These are phyloP conservation scores for Yamadazyma conglobata DNA, from an alignment of 1,139 yeast genomes.

Conservation along the genomic window DNA sequence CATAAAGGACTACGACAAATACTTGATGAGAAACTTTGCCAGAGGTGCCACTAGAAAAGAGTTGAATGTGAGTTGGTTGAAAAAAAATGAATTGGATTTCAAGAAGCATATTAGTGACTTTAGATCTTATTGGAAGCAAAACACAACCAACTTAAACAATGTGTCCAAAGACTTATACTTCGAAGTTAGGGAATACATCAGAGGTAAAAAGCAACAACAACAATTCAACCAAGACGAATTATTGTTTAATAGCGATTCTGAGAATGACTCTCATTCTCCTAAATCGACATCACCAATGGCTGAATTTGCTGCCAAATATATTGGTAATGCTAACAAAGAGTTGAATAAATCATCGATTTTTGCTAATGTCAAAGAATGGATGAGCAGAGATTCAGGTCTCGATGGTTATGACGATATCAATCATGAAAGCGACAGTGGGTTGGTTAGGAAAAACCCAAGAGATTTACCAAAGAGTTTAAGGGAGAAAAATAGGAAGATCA, in stretches of 20 bases:
- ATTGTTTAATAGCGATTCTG: slow-evolving; percentile 24
- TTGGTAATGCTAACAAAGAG: slow-evolving; percentile 52
- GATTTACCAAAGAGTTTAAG: slow-evolving; percentile 9
- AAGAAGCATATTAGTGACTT: slow-evolving; percentile 87
- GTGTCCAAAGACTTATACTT: slow-evolving; percentile 79
- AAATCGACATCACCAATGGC: slow-evolving; percentile 50
- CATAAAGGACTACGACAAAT: slow-evolving; percentile 93
- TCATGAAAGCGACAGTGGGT: slow-evolving; percentile 15
- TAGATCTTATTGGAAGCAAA: slow-evolving; percentile 77
- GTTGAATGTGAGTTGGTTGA: slow-evolving; percentile 93
- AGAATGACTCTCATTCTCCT: slow-evolving; percentile 24
- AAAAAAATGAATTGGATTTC: slow-evolving; percentile 91
- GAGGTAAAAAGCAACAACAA: slow-evolving; percentile 45
- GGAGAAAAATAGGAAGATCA: slow-evolving; percentile 12
- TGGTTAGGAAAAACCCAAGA: slow-evolving; percentile 12
- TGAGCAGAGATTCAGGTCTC: slow-evolving; percentile 33
- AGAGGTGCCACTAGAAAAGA: slow-evolving; percentile 97
- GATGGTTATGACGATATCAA: slow-evolving; percentile 18
- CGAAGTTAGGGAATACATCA: slow-evolving; percentile 73
- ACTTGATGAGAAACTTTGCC: slow-evolving; percentile 93
- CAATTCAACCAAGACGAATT: slow-evolving; percentile 7
- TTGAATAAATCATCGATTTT: slow-evolving; percentile 48
- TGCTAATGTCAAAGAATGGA: slow-evolving; percentile 69
- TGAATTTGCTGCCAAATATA: slow-evolving; percentile 58
- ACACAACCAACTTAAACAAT: slow-evolving; percentile 64